Conservation (phyloP, 345 rosid genomes). For the Hevea brasiliensis region DNA sequence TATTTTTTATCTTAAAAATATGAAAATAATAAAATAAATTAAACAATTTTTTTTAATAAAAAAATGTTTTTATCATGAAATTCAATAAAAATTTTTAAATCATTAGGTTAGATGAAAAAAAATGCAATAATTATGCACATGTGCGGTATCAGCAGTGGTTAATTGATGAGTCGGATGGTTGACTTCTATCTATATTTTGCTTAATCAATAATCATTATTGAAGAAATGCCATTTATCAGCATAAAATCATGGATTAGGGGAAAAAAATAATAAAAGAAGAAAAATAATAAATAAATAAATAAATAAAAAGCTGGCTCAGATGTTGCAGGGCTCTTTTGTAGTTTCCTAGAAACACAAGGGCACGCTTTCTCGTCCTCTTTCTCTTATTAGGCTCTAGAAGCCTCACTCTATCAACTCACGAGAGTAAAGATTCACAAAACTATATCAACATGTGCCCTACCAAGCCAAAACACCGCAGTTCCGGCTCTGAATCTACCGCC, state of each 20-base stretch:
- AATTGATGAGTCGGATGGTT: not conserved
- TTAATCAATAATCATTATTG: too few species aligned
- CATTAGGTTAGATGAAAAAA: too few species aligned
- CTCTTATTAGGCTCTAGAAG: not conserved
- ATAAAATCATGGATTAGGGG: not conserved
- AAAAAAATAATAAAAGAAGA: not conserved
- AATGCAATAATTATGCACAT: not conserved
- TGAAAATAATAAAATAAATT: too few species aligned
- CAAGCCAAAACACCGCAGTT: slow-evolving; percentile 42
- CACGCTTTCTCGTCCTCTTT: not conserved
- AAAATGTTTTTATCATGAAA: too few species aligned
- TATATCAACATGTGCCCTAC: slow-evolving; percentile 48
- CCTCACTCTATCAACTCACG: not conserved
- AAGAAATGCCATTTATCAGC: too few species aligned
- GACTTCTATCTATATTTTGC: not conserved
- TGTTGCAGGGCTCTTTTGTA: slow-evolving; percentile 17
- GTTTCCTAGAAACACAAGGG: slow-evolving; percentile 22
- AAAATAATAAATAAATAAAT: not conserved
- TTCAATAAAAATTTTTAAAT: too few species aligned
- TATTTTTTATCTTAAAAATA: too few species aligned
- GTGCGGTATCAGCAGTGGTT: not conserved
- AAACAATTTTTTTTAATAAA: too few species aligned
- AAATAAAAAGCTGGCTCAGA: not conserved
- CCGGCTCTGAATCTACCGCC: slow-evolving; percentile 31
- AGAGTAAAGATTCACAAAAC: not conserved